Evolutionary conservation across 805 yeast genomes (phyloP).

Genomic region (Jamesozyma piceae): DNA sequence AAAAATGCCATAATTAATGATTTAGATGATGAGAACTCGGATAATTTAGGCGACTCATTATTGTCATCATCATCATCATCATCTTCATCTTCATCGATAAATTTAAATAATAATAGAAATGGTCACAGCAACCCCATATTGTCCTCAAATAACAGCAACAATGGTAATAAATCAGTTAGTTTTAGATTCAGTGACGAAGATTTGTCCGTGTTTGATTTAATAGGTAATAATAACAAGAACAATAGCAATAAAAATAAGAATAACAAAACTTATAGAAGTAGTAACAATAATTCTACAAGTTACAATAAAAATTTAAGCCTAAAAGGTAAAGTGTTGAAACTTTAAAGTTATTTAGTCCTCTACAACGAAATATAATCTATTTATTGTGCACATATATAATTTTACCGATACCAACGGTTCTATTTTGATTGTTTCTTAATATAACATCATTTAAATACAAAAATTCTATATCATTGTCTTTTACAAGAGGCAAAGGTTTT

Average conservation of each 20-base stretch:
- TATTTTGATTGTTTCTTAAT: slow-evolving; percentile 2
- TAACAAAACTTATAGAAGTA: not conserved
- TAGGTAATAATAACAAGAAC: slow-evolving; percentile 10
- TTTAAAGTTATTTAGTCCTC: not conserved
- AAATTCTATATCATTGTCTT: not conserved
- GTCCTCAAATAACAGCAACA: not conserved
- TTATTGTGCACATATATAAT: not conserved
- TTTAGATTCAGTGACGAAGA: slow-evolving; percentile 28
- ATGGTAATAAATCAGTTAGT: slow-evolving; percentile 10
- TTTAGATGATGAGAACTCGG: slow-evolving; percentile 16
- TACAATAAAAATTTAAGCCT: not conserved
- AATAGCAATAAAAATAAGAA: not conserved
- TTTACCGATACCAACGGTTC: slow-evolving; percentile 4
- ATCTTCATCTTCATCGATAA: slow-evolving; percentile 1
- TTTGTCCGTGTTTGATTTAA: slow-evolving; percentile 36
- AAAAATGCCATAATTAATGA: slow-evolving; percentile 27
- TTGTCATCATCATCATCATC: slow-evolving; percentile 3
- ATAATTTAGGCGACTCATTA: slow-evolving; percentile 7
- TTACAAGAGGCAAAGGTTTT: not conserved
- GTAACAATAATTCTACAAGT: not conserved
- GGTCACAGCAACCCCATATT: too few relatives aligned
- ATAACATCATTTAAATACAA: not conserved
- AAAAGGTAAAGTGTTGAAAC: slow-evolving; percentile 1
- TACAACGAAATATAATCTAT: not conserved
- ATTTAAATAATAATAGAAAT: not conserved